phyloP scores from a whole-genome alignment of 371 early-diverging fungal genomes.

The Haplosporangium sp. region DNA sequence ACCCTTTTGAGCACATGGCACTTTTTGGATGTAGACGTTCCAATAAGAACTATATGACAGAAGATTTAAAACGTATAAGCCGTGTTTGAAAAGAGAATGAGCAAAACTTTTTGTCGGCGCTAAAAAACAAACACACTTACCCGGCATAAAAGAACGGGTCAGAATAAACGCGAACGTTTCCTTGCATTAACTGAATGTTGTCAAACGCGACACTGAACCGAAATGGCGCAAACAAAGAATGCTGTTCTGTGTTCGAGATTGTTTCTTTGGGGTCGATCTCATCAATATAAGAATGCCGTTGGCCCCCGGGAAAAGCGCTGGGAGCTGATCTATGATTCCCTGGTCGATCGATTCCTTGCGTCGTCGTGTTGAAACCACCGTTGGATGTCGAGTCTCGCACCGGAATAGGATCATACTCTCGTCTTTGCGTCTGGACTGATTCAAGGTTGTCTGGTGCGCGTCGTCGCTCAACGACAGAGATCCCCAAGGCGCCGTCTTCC shows the following conservation, averaged over 20 bases:
- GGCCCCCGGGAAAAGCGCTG: no score
- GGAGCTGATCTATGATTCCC: neutral
- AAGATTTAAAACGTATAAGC: neutral
- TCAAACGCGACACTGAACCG: slow-evolving; percentile 69
- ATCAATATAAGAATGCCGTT: no score
- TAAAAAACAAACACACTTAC: slow-evolving; percentile 28
- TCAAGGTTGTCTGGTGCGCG: neutral
- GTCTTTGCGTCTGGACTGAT: neutral
- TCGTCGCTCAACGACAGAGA: neutral
- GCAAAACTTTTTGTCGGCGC: neutral
- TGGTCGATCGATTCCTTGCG: neutral
- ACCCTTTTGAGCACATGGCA: slow-evolving; percentile 57
- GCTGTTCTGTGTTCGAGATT: slow-evolving; percentile 11
- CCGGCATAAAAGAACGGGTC: slow-evolving; percentile 69
- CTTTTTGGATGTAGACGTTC: slow-evolving; percentile 70
- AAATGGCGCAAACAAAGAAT: slow-evolving; percentile 64
- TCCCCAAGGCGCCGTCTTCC: slow-evolving; percentile 2
- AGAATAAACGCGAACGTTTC: slow-evolving; percentile 59
- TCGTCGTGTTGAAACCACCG: neutral
- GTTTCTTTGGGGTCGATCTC: neutral
- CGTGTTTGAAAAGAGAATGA: neutral
- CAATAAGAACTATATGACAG: slow-evolving; percentile 60
- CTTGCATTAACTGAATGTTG: slow-evolving; percentile 54
- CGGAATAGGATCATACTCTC: neutral
- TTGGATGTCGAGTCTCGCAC: neutral